phyloP scores from a whole-genome alignment of 2,329 filamentous ascomycete genomes.

The Fusarium chlamydosporum region DNA sequence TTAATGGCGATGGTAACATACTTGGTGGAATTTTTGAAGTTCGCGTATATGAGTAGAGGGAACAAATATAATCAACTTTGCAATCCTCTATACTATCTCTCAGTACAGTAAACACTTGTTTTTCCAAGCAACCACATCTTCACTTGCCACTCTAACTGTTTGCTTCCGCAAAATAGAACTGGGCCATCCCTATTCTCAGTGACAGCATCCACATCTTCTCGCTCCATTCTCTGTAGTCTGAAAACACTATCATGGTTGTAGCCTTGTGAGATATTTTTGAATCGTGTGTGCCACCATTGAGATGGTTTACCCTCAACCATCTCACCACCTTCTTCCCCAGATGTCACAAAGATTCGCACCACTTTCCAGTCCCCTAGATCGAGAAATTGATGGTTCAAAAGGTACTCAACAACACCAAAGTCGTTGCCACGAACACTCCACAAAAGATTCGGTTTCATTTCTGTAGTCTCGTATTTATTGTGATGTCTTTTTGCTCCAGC shows the following conservation, averaged over 20 bases:
- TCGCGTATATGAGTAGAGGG: slow-evolving; percentile 4
- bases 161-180: slow-evolving; percentile 19
- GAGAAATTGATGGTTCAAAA: neutral
- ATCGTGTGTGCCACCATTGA: slow-evolving; percentile 13
- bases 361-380: neutral
- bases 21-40: slow-evolving; percentile 24
- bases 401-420: slow-evolving; percentile 8
- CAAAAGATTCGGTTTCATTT: neutral
- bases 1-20: slow-evolving; percentile 6
- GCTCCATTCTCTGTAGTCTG: slow-evolving; percentile 3
- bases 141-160: slow-evolving; percentile 24
- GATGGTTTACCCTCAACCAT: neutral
- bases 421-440: slow-evolving; percentile 16
- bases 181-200: accelerated
- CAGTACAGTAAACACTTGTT: slow-evolving; percentile 1
- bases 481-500: neutral
- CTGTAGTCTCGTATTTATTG: accelerated
- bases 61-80: accelerated
- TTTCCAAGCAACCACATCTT: slow-evolving; percentile 20
- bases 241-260: neutral
- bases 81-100: neutral
- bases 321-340: neutral
- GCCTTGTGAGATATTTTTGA: neutral
- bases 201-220: neutral
- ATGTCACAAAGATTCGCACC: slow-evolving; percentile 7